phyloP scores from a whole-genome alignment of 331 rosid genomes.

The Erythrophleum ivorense region DNA sequence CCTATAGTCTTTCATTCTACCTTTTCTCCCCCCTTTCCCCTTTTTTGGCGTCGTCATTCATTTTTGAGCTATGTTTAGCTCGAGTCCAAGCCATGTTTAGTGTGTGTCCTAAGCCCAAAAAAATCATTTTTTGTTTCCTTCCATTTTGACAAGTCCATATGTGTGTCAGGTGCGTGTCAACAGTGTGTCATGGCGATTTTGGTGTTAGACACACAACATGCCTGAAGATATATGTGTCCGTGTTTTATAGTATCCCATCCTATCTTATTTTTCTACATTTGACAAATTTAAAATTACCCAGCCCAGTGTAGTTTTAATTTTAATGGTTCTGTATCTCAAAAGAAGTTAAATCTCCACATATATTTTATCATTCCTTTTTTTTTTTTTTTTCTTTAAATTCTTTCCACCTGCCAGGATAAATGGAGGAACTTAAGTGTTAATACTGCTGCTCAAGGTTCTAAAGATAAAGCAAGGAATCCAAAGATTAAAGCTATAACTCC shows the following conservation, averaged over 20 bases:
- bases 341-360: not conserved
- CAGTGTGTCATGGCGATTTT: too few relatives aligned
- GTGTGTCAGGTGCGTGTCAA: too few relatives aligned
- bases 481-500: constrained; percentile 41
- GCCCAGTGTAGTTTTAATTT: not conserved
- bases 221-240: too few relatives aligned
- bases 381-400: not conserved
- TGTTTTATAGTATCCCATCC: not conserved
- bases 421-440: constrained; percentile 64
- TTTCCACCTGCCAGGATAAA: constrained; percentile 46
- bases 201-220: too few relatives aligned
- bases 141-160: too few relatives aligned
- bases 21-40: too few relatives aligned
- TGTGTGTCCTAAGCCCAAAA: too few relatives aligned
- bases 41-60: too few relatives aligned
- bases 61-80: too few relatives aligned
- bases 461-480: constrained; percentile 48
- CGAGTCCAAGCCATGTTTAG: too few relatives aligned
- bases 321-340: not conserved
- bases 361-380: constrained; percentile 10
- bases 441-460: constrained; percentile 52
- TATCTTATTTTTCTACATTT: not conserved
- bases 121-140: too few relatives aligned
- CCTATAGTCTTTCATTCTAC: too few relatives aligned
- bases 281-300: not conserved